Conservation (phyloP, 305 asterid genomes). For the Fraxinus floribunda region DNA sequence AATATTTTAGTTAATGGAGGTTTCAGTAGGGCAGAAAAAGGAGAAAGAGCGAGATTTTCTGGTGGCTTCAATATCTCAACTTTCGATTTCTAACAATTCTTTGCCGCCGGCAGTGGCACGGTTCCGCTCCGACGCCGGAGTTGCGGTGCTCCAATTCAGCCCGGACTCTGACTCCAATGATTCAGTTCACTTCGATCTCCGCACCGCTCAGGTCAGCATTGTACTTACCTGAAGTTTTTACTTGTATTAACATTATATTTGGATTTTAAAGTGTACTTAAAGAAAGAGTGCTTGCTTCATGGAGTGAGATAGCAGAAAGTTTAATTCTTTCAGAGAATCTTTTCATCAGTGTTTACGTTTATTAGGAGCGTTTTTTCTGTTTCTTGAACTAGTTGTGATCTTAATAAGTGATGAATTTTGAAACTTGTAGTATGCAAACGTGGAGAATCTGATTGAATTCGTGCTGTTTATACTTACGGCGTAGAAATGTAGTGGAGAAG, state of each 20-base stretch:
- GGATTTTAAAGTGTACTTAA: no score
- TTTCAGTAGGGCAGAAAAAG: constrained; percentile 30
- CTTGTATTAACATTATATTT: no score
- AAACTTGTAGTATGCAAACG: no score
- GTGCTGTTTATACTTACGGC: no score
- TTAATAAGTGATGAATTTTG: background rate
- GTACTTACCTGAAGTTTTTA: no score
- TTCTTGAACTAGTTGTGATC: background rate
- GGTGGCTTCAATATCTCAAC: constrained; percentile 62
- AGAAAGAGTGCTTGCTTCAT: background rate
- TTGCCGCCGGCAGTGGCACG: constrained; percentile 62
- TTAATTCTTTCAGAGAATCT: no score
- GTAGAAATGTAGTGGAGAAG: no score
- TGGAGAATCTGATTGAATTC: no score
- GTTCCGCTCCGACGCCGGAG: constrained; percentile 48
- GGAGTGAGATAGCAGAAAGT: background rate
- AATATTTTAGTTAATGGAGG: background rate
- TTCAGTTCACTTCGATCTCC: constrained; percentile 53
- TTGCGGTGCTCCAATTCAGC: constrained; percentile 46
- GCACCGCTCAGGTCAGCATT: constrained; percentile 42
- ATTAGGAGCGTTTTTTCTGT: background rate
- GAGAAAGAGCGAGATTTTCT: constrained; percentile 45
- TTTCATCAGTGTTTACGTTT: background rate
- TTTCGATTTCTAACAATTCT: constrained; percentile 42
- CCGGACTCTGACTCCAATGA: constrained; percentile 43